phyloP scores from a whole-genome alignment of 2,329 filamentous ascomycete genomes.

The Talaromyces sp. region DNA sequence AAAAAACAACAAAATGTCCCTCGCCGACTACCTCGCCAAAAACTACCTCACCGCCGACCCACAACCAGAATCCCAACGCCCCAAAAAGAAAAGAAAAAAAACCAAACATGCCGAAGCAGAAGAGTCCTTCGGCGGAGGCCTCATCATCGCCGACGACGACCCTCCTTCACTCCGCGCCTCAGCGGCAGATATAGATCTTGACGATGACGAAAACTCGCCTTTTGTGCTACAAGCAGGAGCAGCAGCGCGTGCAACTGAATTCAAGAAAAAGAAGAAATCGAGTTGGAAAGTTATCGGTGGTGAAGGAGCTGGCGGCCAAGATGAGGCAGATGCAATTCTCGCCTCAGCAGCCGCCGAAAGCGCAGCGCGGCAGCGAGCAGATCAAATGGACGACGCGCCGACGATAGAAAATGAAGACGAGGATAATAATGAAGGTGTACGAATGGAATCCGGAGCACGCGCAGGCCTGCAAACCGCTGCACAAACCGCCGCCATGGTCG shows the following conservation, averaged over 20 bases:
- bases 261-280: slow-evolving; percentile 70
- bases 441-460: slow-evolving; percentile 82
- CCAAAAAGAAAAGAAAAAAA: slow-evolving; percentile 54
- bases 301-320: slow-evolving; percentile 39
- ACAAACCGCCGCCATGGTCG: slow-evolving; percentile 65
- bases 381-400: slow-evolving; percentile 46
- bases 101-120: slow-evolving; percentile 42
- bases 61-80: slow-evolving; percentile 31
- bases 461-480: slow-evolving; percentile 82
- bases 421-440: slow-evolving; percentile 32
- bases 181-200: slow-evolving; percentile 23
- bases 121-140: slow-evolving; percentile 29
- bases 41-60: slow-evolving; percentile 75
- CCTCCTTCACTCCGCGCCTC: slow-evolving; percentile 28
- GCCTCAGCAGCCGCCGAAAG: slow-evolving; percentile 64
- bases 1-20: slow-evolving; percentile 42
- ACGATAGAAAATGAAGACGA: slow-evolving; percentile 32
- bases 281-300: slow-evolving; percentile 65
- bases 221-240: slow-evolving; percentile 19
- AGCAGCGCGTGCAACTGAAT: slow-evolving; percentile 34
- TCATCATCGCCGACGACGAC: slow-evolving; percentile 38
- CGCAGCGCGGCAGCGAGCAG: slow-evolving; percentile 43
- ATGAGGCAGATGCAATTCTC: slow-evolving; percentile 73
- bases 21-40: slow-evolving; percentile 81
- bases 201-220: slow-evolving; percentile 29